Evolutionary conservation across 2,329 filamentous ascomycete genomes (phyloP), one percentile per base, ranked within the genome.

Genomic region (Cercospora nicotianae): DNA sequence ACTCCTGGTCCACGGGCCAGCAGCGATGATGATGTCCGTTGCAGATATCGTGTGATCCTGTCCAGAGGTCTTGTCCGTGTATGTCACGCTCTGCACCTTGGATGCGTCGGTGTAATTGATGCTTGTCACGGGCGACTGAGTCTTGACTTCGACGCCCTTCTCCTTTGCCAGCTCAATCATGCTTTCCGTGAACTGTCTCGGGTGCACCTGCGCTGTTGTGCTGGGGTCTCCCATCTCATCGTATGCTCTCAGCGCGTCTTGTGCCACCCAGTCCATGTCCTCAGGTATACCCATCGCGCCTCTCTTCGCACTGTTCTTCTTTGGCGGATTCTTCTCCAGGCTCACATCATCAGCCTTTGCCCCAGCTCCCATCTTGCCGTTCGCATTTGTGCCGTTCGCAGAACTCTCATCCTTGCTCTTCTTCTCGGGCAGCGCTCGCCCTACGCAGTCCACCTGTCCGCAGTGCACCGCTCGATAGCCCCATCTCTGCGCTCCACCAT

Each of bases 151-250:
- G 0, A 80, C 83, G 1, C 83, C 83, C 39, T 78, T 77, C 62
- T 91, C 87, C 65, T 86, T 81, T 0, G 94, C 93, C 12, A 97
- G 84, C 51, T 87, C 83, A 4, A 91, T 92, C 71, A 98, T 96
- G 16, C 89, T 85, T 0, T 88, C 94, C 0, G 95, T 98, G 77
- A 99, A 98, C 55, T 93, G 89, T 69, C 90, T 91, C 0, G 95
- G 95, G 75, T 99, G 94, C 2, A 98, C 94, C 80, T 99, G 95
- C 0, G 95, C 92, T 1, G 95, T 98, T 69, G 93, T 91, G 1
- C 85, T 86, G 0, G 89, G 87, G 2, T 88, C 89, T 2, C 92
- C 93, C 93, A 98, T 97, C 76, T 90, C 88, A 36, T 92, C 88
- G 80, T 96, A 98, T 20, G 84, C 83, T 63, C 83, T 82, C 23